These are phyloP conservation scores for Priceomyces castillae DNA, from an alignment of 805 yeast species.

Conservation along the genomic window DNA sequence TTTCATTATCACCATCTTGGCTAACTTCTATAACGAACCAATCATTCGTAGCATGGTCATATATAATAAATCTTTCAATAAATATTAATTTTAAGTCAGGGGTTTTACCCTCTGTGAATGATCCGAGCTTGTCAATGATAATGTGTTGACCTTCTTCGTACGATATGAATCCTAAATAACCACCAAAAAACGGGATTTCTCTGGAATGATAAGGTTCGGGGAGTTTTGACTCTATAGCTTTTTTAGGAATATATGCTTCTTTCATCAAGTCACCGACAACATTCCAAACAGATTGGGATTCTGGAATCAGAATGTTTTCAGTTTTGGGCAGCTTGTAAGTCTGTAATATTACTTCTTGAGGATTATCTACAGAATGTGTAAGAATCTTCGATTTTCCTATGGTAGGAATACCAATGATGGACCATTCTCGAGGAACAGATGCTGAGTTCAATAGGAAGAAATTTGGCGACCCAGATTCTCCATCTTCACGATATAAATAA, in stretches of 20 bases:
- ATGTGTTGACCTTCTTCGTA: conserved; percentile 79
- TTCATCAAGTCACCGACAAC: conserved; percentile 50
- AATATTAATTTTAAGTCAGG: conserved; percentile 79
- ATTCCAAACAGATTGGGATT: conserved; percentile 47
- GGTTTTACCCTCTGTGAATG: conserved; percentile 32
- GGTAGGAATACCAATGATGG: conserved; percentile 75
- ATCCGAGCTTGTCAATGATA: conserved; percentile 28
- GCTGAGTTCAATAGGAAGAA: conserved; percentile 74
- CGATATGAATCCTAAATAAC: conserved; percentile 78
- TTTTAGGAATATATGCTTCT: conserved; percentile 29
- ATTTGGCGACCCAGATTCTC: conserved; percentile 36
- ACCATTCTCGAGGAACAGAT: conserved; percentile 81
- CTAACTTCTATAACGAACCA: conserved; percentile 54
- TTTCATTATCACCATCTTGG: conserved; percentile 26
- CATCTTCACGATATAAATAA: conserved; percentile 17
- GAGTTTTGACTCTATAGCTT: conserved; percentile 18
- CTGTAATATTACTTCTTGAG: conserved; percentile 20
- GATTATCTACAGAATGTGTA: conserved; percentile 57
- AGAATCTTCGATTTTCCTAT: conserved; percentile 43
- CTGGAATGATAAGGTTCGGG: conserved; percentile 16
- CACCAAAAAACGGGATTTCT: conserved; percentile 82
- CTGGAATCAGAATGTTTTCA: conserved; percentile 3
- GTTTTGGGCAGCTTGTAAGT: conserved; percentile 23
- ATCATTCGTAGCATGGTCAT: conserved; percentile 45
- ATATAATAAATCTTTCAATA: conserved; percentile 60